Evolutionary conservation across 257 asterid genomes (phyloP).

Genomic region (Capsicum pubescens): DNA sequence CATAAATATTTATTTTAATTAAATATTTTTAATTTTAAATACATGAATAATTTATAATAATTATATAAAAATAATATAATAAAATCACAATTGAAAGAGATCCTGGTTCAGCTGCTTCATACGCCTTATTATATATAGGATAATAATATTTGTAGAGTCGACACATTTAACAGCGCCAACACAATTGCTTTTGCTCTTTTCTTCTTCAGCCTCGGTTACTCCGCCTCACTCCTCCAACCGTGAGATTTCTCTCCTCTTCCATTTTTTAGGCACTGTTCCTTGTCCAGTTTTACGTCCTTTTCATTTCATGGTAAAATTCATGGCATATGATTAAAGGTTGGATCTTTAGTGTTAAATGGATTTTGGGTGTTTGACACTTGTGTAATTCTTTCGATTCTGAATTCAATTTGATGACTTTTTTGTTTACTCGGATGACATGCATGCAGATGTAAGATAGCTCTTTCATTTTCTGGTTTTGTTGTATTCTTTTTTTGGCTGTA

Average conservation of each 20-base stretch:
- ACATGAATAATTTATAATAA: too few species aligned
- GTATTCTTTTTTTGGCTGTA: neutral
- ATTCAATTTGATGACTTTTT: neutral
- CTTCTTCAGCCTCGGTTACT: neutral
- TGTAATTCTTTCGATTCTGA: neutral
- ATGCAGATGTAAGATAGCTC: neutral
- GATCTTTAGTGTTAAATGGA: neutral
- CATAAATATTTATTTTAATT: too few species aligned
- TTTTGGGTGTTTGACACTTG: neutral
- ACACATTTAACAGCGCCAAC: too few species aligned
- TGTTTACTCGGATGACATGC: neutral
- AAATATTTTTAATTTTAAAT: too few species aligned
- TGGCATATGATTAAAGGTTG: slow-evolving; percentile 5
- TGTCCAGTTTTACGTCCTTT: too few species aligned
- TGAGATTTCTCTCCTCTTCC: neutral
- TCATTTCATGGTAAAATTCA: neutral
- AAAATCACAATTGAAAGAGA: too few species aligned
- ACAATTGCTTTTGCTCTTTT: too few species aligned
- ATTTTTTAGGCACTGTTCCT: too few species aligned
- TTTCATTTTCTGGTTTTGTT: neutral
- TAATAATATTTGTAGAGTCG: too few species aligned
- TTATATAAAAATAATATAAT: too few species aligned
- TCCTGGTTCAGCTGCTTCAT: too few species aligned
- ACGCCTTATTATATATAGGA: too few species aligned
- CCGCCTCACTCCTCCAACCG: slow-evolving; percentile 10